These are phyloP conservation scores for Lasiosphaeria hispida DNA, from an alignment of 495 filamentous ascomycete species.

Conservation along the genomic window DNA sequence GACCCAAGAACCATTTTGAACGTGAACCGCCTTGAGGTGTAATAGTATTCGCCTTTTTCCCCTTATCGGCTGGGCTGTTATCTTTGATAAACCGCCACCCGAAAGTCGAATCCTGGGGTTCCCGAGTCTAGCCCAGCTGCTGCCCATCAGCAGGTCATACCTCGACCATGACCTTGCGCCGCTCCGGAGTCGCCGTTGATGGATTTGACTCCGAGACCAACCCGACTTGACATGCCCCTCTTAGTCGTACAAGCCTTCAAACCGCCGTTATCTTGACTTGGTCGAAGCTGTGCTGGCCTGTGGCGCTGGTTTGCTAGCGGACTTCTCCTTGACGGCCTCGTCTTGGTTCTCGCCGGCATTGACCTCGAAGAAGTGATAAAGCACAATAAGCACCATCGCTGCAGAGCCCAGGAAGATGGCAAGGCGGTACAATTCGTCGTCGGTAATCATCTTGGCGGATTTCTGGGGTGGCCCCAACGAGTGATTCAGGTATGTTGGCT, in stretches of 20 bases:
- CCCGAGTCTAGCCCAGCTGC: background rate
- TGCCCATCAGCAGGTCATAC: background rate
- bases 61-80: too few species aligned
- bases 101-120: too few species aligned
- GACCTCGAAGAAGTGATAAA: constrained; percentile 97
- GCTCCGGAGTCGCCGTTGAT: background rate
- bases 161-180: background rate
- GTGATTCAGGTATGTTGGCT: background rate
- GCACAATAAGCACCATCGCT: constrained; percentile 88
- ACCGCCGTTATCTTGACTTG: constrained; percentile 21
- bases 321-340: constrained; percentile 58
- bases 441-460: constrained; percentile 71
- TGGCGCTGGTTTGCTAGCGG: constrained; percentile 55
- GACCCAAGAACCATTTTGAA: too few species aligned
- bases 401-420: constrained; percentile 90
- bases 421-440: constrained; percentile 78
- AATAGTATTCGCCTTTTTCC: too few species aligned
- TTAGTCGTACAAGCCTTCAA: constrained; percentile 20
- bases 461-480: background rate
- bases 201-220: background rate
- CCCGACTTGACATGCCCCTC: background rate
- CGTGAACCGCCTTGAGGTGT: too few species aligned
- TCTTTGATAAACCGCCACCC: too few species aligned
- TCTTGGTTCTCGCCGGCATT: constrained; percentile 65
- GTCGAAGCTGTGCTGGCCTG: constrained; percentile 48